Conservation (phyloP, 306 rosid species). For the Styphnolobium japonicum region DNA sequence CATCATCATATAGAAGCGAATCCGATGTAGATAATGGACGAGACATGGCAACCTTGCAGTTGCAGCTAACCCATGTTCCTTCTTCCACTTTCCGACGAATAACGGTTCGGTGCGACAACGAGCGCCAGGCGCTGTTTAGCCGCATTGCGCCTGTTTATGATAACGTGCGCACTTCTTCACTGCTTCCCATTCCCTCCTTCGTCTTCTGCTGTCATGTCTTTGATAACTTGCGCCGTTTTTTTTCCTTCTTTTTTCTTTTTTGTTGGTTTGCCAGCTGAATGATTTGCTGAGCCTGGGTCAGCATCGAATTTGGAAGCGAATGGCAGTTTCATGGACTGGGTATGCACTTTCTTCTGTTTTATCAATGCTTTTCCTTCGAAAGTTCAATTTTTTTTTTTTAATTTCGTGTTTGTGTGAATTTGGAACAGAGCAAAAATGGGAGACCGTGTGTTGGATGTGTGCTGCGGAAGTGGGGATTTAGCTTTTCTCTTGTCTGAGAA, state of each 20-base stretch:
- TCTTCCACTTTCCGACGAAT: conserved; percentile 36
- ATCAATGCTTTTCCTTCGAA: not conserved
- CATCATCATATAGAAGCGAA: not conserved
- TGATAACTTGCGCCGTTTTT: not conserved
- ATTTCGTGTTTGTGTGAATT: not conserved
- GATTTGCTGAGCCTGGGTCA: conserved; percentile 86
- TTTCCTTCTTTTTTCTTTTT: not conserved
- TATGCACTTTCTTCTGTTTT: conserved; percentile 1
- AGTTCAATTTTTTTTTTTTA: not conserved
- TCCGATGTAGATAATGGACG: not conserved
- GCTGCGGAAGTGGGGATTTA: conserved; percentile 97
- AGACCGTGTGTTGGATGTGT: conserved; percentile 72
- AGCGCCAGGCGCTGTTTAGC: conserved; percentile 65
- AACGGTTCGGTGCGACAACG: conserved; percentile 42
- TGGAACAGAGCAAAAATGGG: conserved; percentile 67
- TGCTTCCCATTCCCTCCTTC: not conserved
- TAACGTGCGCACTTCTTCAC: conserved; percentile 39
- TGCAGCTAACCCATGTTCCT: conserved; percentile 24
- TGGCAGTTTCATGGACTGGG: conserved; percentile 89
- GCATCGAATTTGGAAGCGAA: conserved; percentile 90
- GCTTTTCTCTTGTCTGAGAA: conserved; percentile 70
- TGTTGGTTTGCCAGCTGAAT: conserved; percentile 44
- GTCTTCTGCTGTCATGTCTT: not conserved
- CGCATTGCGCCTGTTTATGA: conserved; percentile 92
- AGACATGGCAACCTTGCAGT: not conserved